Base-by-base conservation (phyloP, 495 filamentous ascomycete species). In the Penicillium parvum region DNA sequence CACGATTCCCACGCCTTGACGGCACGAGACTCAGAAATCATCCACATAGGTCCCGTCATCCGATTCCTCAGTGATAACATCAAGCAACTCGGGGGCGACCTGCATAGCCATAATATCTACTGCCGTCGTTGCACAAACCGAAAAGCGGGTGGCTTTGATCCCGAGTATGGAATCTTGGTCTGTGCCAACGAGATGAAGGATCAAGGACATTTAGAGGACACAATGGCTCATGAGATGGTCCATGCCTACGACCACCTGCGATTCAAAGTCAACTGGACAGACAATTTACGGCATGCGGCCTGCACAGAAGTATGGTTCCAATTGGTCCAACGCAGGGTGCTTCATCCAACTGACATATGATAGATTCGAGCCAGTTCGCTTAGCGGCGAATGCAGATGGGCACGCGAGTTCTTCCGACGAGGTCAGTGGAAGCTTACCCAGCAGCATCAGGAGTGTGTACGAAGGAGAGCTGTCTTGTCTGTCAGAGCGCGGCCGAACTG, bases 161-260 rank as follows among this genome's bases (percentile, higher is more conserved):
- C 86, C 0, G 72, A 85, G 21, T 84, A 86, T 52, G 92, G 92
- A 3, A 96, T 98, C 36, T 48, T 90, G 57, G 63, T 98, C 3
- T 97, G 94, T 61, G 86, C 94, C 20, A 97, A 98, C 58, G 78
- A 86, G 61, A 72, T 96, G 61, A 68, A 78, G 33, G 78, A 84
- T 54, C 72, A 78, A 33, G 74, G 79, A 2, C 85, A 94, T 55
- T 55, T 94, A 49, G 92, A 98, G 71, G 92, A 98, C 61, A 95
- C 88, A 22, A 71, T 98, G 57, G 85, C 92, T 29, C 92, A 98
- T 67, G 92, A 98, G 71, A 90, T 98, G 84, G 83, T 98, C 40
- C 92, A 98, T 70, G 91, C 90, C 7, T 97, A 87, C 71, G 92
- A 98, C 59, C 86, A 95, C 64, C 59, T 96, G 53, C 64, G 90